Conservation (phyloP, 179 eudicot species). For the Beta lomatogona region DNA sequence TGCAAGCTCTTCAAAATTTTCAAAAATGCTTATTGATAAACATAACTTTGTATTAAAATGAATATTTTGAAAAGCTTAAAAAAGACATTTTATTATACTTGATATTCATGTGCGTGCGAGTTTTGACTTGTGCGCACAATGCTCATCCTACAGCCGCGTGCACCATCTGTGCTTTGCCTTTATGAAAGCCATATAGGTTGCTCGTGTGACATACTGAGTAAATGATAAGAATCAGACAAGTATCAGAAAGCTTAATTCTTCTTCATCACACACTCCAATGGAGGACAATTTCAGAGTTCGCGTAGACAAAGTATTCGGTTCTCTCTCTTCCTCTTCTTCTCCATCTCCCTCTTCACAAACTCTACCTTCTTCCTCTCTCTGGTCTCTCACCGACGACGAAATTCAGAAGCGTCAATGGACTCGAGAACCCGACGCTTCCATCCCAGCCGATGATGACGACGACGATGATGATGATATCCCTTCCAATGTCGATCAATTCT, state of each 20-base stretch:
- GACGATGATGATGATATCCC: constrained; percentile 31
- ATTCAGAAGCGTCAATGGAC: constrained; percentile 33
- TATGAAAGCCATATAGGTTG: too few species aligned
- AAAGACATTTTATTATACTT: too few species aligned
- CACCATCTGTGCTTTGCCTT: too few species aligned
- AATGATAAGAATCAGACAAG: too few species aligned
- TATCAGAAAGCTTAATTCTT: not conserved
- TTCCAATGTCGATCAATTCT: constrained; percentile 35
- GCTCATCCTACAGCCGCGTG: too few species aligned
- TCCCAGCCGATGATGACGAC: constrained; percentile 27
- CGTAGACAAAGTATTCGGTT: constrained; percentile 39
- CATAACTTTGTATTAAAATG: too few species aligned
- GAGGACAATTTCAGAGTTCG: constrained; percentile 47
- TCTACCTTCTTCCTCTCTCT: constrained; percentile 32
- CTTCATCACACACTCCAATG: constrained; percentile 14
- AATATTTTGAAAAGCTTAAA: too few species aligned
- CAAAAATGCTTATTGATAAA: too few species aligned
- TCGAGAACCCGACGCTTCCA: constrained; percentile 25
- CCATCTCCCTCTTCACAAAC: constrained; percentile 5
- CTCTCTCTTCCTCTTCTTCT: constrained; percentile 35
- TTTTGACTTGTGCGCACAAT: too few species aligned
- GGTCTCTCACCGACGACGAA: constrained; percentile 51
- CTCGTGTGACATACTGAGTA: too few species aligned
- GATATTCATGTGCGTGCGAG: too few species aligned
- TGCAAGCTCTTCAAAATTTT: too few species aligned